Evolutionary conservation across 768 basidiomycete species (phyloP), one percentile per base, ranked within the genome.

Genomic region (Tricholoma matsutake): DNA sequence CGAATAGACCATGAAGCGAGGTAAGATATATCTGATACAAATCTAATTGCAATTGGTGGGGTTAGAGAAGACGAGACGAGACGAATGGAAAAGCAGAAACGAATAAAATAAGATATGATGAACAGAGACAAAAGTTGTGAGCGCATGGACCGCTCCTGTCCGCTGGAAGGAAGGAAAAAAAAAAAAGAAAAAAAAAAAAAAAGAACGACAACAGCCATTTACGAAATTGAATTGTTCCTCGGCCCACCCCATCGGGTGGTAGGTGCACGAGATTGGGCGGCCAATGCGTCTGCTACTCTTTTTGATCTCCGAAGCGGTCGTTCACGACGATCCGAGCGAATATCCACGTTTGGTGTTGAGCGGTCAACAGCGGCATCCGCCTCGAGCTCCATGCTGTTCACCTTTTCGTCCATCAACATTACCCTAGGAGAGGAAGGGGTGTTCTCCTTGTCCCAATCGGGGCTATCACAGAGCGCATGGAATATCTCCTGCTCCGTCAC

Each of bases 401-500:
- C 20, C 22, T 43, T 63, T 25, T 60, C 64, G 53, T 63, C 61
- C 55, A 53, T 58, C 29, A 34, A 52, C 56, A 64, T 52, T 18
- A 47, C 45, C 47, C 61, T 60, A 11, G 64, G 62, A 2, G 61
- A 61, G 13, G 58, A 63, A 5, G 67, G 58, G 6, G 65, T 62
- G 41, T 64, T 66, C 34, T 76, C 81, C 59, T 74, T 71, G 53
- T 84, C 82, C 81, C 81, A 83, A 61, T 86, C 85, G 18, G 83
- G 82, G 61, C 81, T 79, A 32, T 81, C 75, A 61, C 87, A 91
- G 25, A 91, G 72, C 52, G 81, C 79, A 43, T 78, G 82, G 72
- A 91, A 91, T 54, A 91, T 85, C 71, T 87, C 84, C 67, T 87
- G 83, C 66, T 91, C 89, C 9, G 81, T 84, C 22, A 85, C 84